These are phyloP conservation scores for Collybiopsis confluens DNA, from an alignment of 768 basidiomycete genomes.

Conservation along the genomic window DNA sequence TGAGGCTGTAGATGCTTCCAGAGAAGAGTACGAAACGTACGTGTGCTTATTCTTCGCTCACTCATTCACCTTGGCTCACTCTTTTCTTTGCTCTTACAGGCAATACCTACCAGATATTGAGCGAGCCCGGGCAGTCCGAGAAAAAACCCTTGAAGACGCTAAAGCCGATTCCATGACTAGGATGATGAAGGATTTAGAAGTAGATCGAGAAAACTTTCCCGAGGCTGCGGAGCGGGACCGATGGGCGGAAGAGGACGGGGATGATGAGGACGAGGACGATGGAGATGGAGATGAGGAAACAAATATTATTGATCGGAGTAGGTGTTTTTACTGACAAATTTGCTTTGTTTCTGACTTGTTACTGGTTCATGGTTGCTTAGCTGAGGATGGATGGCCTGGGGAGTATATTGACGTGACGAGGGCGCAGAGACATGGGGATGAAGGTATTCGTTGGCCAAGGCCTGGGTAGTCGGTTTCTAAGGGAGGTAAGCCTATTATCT, in stretches of 20 bases:
- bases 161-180: constrained; percentile 77
- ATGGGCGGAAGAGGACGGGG: constrained; percentile 60
- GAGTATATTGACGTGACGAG: constrained; percentile 75
- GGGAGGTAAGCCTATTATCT: no score
- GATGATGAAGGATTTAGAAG: constrained; percentile 73
- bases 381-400: constrained; percentile 65
- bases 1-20: constrained; percentile 81
- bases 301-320: constrained; percentile 71
- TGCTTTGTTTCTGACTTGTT: no score
- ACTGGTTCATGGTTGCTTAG: constrained; percentile 34
- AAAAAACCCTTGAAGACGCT: constrained; percentile 56
- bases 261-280: constrained; percentile 35
- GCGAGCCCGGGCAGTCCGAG: constrained; percentile 59
- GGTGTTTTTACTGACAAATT: no score
- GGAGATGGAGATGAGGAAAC: constrained; percentile 54
- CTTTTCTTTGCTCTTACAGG: constrained; percentile 32
- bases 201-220: constrained; percentile 69
- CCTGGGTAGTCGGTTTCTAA: constrained; percentile 39
- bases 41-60: constrained; percentile 52
- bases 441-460: constrained; percentile 67
- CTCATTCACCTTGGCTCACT: no score
- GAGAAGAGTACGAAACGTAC: constrained; percentile 86
- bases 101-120: constrained; percentile 91
- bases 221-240: constrained; percentile 47
- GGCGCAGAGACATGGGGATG: constrained; percentile 47